Evolutionary conservation across 495 filamentous ascomycete species (phyloP).

Genomic region (Penicillium mononematosum): DNA sequence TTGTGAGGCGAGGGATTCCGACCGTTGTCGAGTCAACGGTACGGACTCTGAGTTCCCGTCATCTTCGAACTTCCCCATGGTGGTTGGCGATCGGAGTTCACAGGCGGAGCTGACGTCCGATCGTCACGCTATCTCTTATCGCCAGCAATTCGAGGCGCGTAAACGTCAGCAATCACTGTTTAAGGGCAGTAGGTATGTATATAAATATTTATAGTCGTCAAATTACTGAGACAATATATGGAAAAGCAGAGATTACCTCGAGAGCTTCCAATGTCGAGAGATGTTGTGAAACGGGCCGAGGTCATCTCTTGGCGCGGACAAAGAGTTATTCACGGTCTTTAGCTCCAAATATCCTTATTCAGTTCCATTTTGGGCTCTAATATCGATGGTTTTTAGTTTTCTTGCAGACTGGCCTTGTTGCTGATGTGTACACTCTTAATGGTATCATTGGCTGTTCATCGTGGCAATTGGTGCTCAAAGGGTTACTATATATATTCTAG

Average conservation of each 20-base stretch:
- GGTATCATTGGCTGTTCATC: not conserved
- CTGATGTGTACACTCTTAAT: not conserved
- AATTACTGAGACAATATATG: not conserved
- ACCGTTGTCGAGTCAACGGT: constrained; percentile 28
- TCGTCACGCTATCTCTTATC: constrained; percentile 13
- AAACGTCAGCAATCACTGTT: not conserved
- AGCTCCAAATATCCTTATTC: constrained; percentile 8
- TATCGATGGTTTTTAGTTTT: not conserved
- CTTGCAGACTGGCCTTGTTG: not conserved
- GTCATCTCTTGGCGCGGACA: constrained; percentile 9
- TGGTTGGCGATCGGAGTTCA: constrained; percentile 11
- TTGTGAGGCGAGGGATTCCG: constrained; percentile 31
- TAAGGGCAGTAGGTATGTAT: not conserved
- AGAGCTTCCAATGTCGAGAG: not conserved
- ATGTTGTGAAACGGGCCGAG: constrained; percentile 5
- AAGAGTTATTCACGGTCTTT: constrained; percentile 6
- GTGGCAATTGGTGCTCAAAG: not conserved
- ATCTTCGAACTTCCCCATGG: constrained; percentile 36
- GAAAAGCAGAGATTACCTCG: not conserved
- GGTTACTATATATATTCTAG: not conserved
- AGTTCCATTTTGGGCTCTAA: not conserved
- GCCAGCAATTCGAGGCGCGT: constrained; percentile 1
- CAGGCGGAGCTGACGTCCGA: constrained; percentile 3
- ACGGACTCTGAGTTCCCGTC: constrained; percentile 30
- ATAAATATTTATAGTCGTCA: not conserved